Evolutionary conservation across 2,329 filamentous ascomycete species (phyloP).

Genomic region (Sphaerulina musiva): DNA sequence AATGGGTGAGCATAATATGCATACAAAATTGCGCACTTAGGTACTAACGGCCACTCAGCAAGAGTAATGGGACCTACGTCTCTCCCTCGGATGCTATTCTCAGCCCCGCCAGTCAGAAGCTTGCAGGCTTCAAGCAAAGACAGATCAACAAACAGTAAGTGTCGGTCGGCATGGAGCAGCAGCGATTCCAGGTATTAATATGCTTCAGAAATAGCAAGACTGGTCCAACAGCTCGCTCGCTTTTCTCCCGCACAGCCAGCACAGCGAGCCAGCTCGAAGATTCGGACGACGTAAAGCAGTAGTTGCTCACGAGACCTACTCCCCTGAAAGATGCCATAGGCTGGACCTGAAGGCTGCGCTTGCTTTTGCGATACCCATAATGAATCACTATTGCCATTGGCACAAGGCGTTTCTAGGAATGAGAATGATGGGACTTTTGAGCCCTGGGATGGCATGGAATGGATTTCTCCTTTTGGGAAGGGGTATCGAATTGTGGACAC

Average conservation of each 20-base stretch:
- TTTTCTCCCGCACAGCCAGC: conserved; percentile 24
- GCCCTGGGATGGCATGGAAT: neutral
- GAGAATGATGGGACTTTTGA: neutral
- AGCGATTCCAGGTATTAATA: neutral
- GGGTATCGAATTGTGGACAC: conserved; percentile 1
- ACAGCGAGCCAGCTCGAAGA: conserved; percentile 17
- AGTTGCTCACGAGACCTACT: neutral
- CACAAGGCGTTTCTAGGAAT: conserved; percentile 7
- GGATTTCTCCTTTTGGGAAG: neutral
- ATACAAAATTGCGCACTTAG: neutral
- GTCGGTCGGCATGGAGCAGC: neutral
- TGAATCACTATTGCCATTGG: conserved; percentile 1
- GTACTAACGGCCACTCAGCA: conserved; percentile 12
- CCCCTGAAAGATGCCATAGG: neutral
- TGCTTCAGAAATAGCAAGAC: conserved; percentile 13
- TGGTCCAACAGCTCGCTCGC: conserved; percentile 20
- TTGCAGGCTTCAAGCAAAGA: conserved; percentile 73
- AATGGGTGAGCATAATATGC: conserved; percentile 8
- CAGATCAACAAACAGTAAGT: conserved; percentile 59
- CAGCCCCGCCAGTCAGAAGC: conserved; percentile 78
- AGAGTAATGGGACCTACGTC: conserved; percentile 53
- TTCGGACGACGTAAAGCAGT: conserved; percentile 18
- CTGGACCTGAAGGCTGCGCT: neutral
- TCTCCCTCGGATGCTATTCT: conserved; percentile 85
- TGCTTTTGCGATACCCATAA: conserved; percentile 5